Conservation (phyloP, 164 flowering plant species). For the Kalanchoe fedtschenkoi region DNA sequence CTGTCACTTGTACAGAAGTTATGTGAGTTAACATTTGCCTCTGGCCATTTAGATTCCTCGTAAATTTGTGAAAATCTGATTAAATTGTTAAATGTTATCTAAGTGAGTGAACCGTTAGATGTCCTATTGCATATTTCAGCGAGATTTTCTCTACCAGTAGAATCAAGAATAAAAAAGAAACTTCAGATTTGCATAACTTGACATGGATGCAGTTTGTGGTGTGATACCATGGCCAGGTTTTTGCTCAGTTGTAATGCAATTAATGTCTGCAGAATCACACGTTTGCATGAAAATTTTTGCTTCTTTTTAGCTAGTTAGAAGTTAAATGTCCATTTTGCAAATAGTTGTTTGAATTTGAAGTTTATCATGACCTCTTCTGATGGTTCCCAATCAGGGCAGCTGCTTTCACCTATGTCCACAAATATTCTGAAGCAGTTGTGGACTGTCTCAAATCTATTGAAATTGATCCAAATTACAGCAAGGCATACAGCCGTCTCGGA, state of each 20-base stretch:
- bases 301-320: background rate
- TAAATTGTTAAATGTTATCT: too few relatives aligned
- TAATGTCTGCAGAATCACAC: too few relatives aligned
- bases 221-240: background rate
- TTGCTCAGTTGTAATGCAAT: background rate
- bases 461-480: constrained; percentile 74
- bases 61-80: too few relatives aligned
- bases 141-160: too few relatives aligned
- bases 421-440: constrained; percentile 54
- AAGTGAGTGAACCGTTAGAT: too few relatives aligned
- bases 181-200: too few relatives aligned
- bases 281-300: background rate
- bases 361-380: background rate
- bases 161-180: too few relatives aligned
- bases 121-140: too few relatives aligned
- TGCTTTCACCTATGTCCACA: constrained; percentile 70
- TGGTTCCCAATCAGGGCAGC: constrained; percentile 63
- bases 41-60: too few relatives aligned
- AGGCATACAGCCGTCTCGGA: constrained; percentile 93
- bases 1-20: too few relatives aligned
- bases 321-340: background rate
- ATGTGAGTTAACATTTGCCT: too few relatives aligned
- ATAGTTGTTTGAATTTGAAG: background rate
- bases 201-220: too few relatives aligned
- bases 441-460: constrained; percentile 68